These are phyloP conservation scores for Huntiella omanensis DNA, from an alignment of 2,329 filamentous ascomycete genomes.

Conservation along the genomic window DNA sequence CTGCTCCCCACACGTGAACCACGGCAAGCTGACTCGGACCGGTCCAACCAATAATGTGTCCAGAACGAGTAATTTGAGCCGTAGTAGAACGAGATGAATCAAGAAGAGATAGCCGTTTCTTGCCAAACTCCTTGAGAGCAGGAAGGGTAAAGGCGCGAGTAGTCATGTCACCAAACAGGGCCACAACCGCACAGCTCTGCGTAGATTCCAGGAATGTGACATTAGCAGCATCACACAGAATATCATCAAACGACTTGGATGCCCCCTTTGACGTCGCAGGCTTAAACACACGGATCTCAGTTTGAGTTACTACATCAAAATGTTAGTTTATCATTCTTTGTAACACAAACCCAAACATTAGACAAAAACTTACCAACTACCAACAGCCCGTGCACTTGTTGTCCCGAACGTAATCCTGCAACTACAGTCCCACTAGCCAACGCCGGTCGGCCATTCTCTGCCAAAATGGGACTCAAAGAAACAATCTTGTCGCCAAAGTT, in stretches of 20 bases:
- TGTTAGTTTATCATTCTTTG: background rate
- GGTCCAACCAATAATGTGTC: constrained; percentile 73
- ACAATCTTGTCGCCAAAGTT: constrained; percentile 52
- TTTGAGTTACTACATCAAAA: constrained; percentile 33
- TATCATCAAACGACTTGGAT: constrained; percentile 71
- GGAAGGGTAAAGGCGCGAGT: constrained; percentile 75
- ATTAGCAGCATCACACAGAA: constrained; percentile 60
- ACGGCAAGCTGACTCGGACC: constrained; percentile 73
- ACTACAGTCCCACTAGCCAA: constrained; percentile 57
- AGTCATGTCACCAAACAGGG: constrained; percentile 66
- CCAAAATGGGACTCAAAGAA: constrained; percentile 59
- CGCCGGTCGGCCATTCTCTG: constrained; percentile 58
- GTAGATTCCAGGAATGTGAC: constrained; percentile 57
- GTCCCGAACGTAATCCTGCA: constrained; percentile 54
- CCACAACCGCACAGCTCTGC: constrained; percentile 55
- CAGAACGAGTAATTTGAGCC: constrained; percentile 53
- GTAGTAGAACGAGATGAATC: constrained; percentile 55
- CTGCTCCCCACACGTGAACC: constrained; percentile 69
- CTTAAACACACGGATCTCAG: constrained; percentile 72
- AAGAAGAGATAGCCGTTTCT: constrained; percentile 45
- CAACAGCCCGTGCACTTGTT: constrained; percentile 60
- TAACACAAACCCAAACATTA: background rate
- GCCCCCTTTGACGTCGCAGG: constrained; percentile 77
- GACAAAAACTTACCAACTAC: constrained; percentile 40
- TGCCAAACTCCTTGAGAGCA: constrained; percentile 64